Base-by-base conservation (phyloP, 352 stramenopile genomes). In the Elongisporangium prolatum region DNA sequence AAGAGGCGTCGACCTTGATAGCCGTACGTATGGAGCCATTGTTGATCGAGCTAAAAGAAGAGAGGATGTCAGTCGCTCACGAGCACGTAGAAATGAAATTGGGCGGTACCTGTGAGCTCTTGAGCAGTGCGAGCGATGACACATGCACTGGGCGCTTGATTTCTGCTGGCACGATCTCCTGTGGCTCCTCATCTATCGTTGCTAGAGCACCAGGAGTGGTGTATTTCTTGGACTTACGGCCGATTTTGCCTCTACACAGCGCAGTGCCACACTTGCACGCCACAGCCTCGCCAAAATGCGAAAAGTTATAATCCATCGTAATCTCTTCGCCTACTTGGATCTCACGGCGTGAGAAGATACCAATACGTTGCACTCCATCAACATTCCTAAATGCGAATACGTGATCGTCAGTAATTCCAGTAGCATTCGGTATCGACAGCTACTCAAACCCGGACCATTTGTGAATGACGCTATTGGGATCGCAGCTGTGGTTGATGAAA, bases 401-500 rank as follows among this genome's bases (percentile, higher is more conserved):
- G 16, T 17, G 38, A 52, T 14, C 54, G 28, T 24, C 10, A 21
- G 52, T 25, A 54, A 21, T 22, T 24, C 9, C 17, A 48, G 54
- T 38, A 50, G 14, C 20, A 44, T 53, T 18, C 48, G 8, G 10
- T 5, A 10, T 48, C 21, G 40, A 22, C 49, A 17, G 2, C 21
- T 21, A n/a, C 49, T 20, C 9, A 9, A 52, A 57, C 55, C 61
- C 63, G 48, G 61, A 86, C 75, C 97, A 97, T 53, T 98, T 98
- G 62, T 98, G 88, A 17, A 92, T 97, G 44, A 91, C 81, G 72
- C 91, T 97, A 69, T 98, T 98, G n/a, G 91, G 86, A 53, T 96
- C 87, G 56, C 93, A 98, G 63, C 88, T 97, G 64, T 97, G 90
- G 80, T 98, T 98, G 63, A 98, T 98, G 67, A 98, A 98, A 21